Base-by-base conservation (phyloP, 1,284 basidiomycete genomes). In the Tilletia horrida region DNA sequence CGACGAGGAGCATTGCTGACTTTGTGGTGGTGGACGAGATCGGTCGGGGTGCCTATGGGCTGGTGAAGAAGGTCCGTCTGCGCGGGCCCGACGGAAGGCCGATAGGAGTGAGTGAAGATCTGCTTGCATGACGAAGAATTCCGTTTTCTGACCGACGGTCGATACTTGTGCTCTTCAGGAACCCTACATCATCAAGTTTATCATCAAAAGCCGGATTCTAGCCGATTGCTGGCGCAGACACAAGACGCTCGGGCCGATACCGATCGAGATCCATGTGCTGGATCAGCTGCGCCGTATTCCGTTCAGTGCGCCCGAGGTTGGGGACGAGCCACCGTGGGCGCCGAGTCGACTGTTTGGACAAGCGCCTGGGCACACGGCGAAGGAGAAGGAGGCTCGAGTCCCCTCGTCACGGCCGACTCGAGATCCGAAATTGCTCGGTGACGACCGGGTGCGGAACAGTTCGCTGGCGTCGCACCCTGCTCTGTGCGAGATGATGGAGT, bases 181-280 rank as follows among this genome's bases (percentile, higher is more conserved):
- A 7, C 84, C 85, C 67, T 84, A 97, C 66, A 89, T 97, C 73
- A 93, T 97, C 85, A 98, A 98, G 81, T 95, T 97, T 82, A 90
- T 98, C 79, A 95, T 97, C 85, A 98, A 98, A 84, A 93, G 92
- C 67, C 90, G 94, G 64, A 98, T 98, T 70, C 86, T 98, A 62
- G 96, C 95, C 23, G 95, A 98, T 84, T 98, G 94, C 82, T 98
- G 96, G 96, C 97, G 85, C 89, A 91, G 84, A 78, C 96, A 98
- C 82, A 91, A 92, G 48, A 88, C 90, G 69, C 88, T 92, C 77
- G 96, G 96, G 47, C 96, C 95, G 1, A 97, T 98, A 74, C 95
- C 96, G 7, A 94, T 97, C 83, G 96, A 98, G 84, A 96, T 98
- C 48, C 96, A 96, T 82, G 95, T 98, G 72, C 92, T 98, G 91